Base-by-base conservation (phyloP, 2,329 filamentous ascomycete species). In the Aulographum hederae region DNA sequence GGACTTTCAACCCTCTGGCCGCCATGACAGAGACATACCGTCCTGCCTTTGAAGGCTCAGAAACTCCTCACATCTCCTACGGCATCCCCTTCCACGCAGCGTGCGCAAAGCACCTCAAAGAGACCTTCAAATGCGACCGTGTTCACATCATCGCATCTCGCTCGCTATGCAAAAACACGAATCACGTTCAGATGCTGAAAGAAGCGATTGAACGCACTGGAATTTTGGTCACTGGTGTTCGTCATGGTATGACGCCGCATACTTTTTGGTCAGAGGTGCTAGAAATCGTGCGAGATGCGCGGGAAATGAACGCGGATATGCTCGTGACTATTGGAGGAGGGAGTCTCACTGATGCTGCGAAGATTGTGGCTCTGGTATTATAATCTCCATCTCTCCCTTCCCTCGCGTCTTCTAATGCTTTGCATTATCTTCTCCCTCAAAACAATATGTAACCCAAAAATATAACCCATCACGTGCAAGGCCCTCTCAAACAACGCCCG, bases 261-360 rank as follows among this genome's bases (percentile, higher is more conserved):
- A 68, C 64, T 2, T 53, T 60, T 3, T 68, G 62, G 54, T 56
- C 57, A 1, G 61, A 70, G 35, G 56, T 68, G 5, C 40, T 69
- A 0, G 53, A 62, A 27, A 53, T 67, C 17, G 50, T 57, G 2
- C 40, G 48, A 1, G 59, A 66, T 15, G 53, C 54, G 2, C 42
- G 48, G 4, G 37, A 40, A 0, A 41, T 41, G 5, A 33, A 54
- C 3, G 55, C 55, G 0, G 66, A 72, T 47, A 53, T 62, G 26
- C 42, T 72, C 4, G 44, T 71, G 8, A 70, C 66, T 0, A 43
- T 71, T 2, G 66, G 68, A 3, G 66, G 56, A 8, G 1, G 65
- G 67, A 0, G 66, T 59, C 29, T 42, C 70, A 69, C 63, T 0
- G 66, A 71, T 41, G 64, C 52, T 0, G 65, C 65, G 0, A 71